Percentiles rank a stretch among this genome's conserved stretches.
phyloP scores from a whole-genome alignment of 2,329 filamentous ascomycete species.

The Pseudocercospora crystallina region DNA sequence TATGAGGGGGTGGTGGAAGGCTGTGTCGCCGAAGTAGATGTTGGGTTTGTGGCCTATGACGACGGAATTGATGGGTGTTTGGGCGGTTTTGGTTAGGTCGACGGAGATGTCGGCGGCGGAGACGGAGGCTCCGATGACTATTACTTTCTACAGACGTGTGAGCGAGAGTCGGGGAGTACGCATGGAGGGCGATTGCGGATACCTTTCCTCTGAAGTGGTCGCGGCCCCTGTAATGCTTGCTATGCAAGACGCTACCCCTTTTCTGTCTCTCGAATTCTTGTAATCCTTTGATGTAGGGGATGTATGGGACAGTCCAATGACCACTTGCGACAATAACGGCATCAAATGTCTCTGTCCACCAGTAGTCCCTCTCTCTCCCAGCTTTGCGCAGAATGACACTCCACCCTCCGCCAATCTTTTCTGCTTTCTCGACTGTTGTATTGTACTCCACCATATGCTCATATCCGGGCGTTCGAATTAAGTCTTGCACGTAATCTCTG shows the following conservation, averaged over 20 bases:
- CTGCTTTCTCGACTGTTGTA: conserved; percentile 61
- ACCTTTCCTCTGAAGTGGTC: conserved; percentile 47
- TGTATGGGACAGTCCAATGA: conserved; percentile 60
- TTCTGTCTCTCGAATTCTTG: conserved; percentile 46
- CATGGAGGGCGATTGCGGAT: too few relatives aligned
- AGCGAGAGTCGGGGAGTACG: background rate
- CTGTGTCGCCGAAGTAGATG: conserved; percentile 58
- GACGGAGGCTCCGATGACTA: conserved; percentile 64
- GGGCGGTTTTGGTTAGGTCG: conserved; percentile 49
- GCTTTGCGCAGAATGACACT: conserved; percentile 17
- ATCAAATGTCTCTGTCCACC: conserved; percentile 65
- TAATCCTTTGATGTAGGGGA: conserved; percentile 52
- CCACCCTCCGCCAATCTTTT: conserved; percentile 42
- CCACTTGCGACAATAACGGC: conserved; percentile 62
- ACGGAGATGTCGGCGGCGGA: conserved; percentile 63
- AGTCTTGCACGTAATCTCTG: conserved; percentile 52
- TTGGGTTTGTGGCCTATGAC: conserved; percentile 54
- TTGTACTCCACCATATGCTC: conserved; percentile 54
- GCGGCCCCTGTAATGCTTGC: conserved; percentile 54
- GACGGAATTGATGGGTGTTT: conserved; percentile 54
- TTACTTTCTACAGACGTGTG: conserved; percentile 44
- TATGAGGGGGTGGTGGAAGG: conserved; percentile 61
- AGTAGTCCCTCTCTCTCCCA: conserved; percentile 48
- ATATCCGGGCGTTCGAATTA: conserved; percentile 57
- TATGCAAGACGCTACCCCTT: conserved; percentile 56